Conservation (phyloP, 768 basidiomycete genomes). For the Gelatoporia subvermispora region DNA sequence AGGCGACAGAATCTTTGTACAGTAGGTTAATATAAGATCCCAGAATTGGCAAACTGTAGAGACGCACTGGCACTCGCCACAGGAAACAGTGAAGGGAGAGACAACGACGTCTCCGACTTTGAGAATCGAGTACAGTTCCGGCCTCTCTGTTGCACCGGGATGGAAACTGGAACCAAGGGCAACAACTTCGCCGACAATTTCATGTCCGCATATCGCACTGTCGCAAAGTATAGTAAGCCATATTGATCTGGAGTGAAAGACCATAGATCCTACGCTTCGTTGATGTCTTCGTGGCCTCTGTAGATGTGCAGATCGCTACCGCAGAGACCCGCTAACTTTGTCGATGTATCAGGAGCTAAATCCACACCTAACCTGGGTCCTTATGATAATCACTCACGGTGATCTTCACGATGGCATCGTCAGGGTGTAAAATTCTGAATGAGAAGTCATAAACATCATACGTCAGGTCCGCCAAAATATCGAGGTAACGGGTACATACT, state of each 20-base stretch:
- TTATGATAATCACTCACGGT: conserved; percentile 36
- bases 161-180: conserved; percentile 60
- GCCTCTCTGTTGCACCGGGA: conserved; percentile 40
- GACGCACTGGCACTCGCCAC: conserved; percentile 82
- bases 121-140: conserved; percentile 57
- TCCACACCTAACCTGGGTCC: background rate
- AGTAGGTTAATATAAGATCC: background rate
- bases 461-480: too few species aligned
- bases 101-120: conserved; percentile 74
- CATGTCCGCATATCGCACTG: conserved; percentile 70
- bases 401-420: conserved; percentile 77
- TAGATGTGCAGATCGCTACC: conserved; percentile 76
- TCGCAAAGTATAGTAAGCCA: background rate
- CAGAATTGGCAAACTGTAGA: background rate
- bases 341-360: background rate
- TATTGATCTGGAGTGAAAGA: background rate
- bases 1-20: conserved; percentile 57
- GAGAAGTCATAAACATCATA: conserved; percentile 3
- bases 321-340: conserved; percentile 61
- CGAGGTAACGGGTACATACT: conserved; percentile 27
- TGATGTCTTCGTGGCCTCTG: conserved; percentile 52
- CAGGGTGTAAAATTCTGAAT: conserved; percentile 59
- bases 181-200: conserved; percentile 71
- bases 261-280: conserved; percentile 44
- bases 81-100: conserved; percentile 76